Conservation (phyloP, 2,329 filamentous ascomycete genomes). For the Aspergillus alliaceus region DNA sequence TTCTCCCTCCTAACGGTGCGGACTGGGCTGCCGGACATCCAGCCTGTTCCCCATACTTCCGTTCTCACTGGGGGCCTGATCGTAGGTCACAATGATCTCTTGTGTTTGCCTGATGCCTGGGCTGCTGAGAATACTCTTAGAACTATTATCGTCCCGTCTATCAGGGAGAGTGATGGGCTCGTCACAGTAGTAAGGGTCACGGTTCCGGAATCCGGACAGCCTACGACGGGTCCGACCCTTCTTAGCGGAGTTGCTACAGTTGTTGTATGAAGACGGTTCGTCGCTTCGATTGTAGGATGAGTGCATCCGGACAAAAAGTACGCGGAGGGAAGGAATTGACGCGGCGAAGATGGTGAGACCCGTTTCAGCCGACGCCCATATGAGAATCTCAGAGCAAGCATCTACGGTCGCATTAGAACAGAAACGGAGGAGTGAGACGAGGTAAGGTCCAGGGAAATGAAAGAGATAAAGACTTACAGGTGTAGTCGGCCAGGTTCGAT, state of each 20-base stretch:
- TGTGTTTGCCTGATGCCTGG: neutral
- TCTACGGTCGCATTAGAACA: neutral
- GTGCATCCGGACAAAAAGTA: slow-evolving; percentile 21
- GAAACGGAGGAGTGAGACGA: neutral
- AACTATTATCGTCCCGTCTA: neutral
- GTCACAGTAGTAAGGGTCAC: neutral
- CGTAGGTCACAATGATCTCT: neutral
- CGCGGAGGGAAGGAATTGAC: slow-evolving; percentile 28
- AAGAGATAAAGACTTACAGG: slow-evolving; percentile 5
- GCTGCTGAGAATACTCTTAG: neutral
- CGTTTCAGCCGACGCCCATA: slow-evolving; percentile 29
- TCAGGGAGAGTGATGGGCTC: neutral
- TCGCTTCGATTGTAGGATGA: neutral
- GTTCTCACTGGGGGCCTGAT: neutral
- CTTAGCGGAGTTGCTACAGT: neutral
- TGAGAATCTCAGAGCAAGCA: slow-evolving; percentile 15
- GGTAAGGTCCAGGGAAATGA: too few relatives aligned
- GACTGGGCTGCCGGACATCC: neutral
- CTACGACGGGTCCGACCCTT: neutral
- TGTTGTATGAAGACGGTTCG: neutral
- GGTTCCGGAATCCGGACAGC: neutral
- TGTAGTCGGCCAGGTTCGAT: slow-evolving; percentile 20
- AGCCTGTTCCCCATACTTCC: neutral
- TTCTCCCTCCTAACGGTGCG: neutral
- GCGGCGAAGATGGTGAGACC: slow-evolving; percentile 29